Evolutionary conservation across 2,329 filamentous ascomycete genomes (phyloP).

Genomic region (Fusarium secorum): DNA sequence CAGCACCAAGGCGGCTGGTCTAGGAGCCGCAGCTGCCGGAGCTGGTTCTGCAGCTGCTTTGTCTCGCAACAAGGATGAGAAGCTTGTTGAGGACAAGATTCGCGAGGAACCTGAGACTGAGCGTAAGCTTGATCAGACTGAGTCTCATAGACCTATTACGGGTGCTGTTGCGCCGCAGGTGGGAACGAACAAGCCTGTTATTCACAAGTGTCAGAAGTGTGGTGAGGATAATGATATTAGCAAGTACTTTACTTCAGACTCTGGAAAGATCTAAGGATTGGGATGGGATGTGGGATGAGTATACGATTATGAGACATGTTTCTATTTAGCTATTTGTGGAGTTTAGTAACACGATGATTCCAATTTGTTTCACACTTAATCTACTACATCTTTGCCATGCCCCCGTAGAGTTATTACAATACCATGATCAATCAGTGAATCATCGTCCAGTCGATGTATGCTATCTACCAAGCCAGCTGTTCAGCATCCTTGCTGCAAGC

Average conservation of each 20-base stretch:
- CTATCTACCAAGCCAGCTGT: neutral
- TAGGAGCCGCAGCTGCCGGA: neutral
- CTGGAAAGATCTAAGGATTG: neutral
- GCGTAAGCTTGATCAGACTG: neutral
- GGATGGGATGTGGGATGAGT: neutral
- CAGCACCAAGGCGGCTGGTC: neutral
- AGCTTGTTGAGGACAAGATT: neutral
- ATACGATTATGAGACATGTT: neutral
- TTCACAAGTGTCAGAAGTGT: conserved; percentile 23
- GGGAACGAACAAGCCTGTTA: conserved; percentile 2
- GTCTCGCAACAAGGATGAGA: neutral
- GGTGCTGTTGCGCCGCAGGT: neutral
- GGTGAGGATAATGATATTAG: conserved; percentile 20
- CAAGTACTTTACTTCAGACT: neutral
- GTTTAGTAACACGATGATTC: neutral
- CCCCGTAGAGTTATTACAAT: accelerated
- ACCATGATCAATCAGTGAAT: accelerated
- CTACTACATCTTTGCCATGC: accelerated
- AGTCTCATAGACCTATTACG: neutral
- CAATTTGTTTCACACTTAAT: neutral
- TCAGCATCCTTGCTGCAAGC: neutral
- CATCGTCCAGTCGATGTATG: accelerated
- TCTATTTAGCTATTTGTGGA: neutral
- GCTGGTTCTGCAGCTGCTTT: neutral
- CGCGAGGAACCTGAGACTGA: neutral